Percentiles rank a stretch among this genome's conserved stretches.
Evolutionary conservation across 2,329 filamentous ascomycete species (phyloP).

Genomic region (Lecanicillium sp.): DNA sequence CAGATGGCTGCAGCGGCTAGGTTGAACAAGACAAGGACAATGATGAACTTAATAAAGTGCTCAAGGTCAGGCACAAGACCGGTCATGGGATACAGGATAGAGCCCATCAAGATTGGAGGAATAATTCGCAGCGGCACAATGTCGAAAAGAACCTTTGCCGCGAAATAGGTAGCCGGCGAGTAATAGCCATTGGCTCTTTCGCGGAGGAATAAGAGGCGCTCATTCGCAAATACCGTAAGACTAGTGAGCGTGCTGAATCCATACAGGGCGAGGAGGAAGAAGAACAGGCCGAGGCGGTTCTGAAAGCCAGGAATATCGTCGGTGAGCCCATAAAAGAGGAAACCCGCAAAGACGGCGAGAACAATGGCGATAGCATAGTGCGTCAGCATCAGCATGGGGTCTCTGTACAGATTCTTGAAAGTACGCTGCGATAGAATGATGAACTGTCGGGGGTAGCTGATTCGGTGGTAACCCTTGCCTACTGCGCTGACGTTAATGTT

Average conservation of each 20-base stretch:
- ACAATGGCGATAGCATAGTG: constrained; percentile 97
- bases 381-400: constrained; percentile 96
- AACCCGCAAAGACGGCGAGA: constrained; percentile 88
- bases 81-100: constrained; percentile 97
- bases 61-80: constrained; percentile 74
- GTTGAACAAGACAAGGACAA: constrained; percentile 93
- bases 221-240: constrained; percentile 85
- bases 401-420: constrained; percentile 95
- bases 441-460: constrained; percentile 78
- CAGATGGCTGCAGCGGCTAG: constrained; percentile 89
- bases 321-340: constrained; percentile 91
- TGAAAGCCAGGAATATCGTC: constrained; percentile 97
- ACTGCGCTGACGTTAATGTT: constrained; percentile 53
- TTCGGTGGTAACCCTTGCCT: constrained; percentile 74
- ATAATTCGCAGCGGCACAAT: constrained; percentile 91
- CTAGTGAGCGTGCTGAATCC: constrained; percentile 95
- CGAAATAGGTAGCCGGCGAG: constrained; percentile 86
- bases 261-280: constrained; percentile 92
- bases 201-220: constrained; percentile 83
- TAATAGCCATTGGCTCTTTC: constrained; percentile 98
- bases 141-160: constrained; percentile 96
- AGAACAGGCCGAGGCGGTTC: constrained; percentile 93
- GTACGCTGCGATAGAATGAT: constrained; percentile 82
- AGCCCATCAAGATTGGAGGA: constrained; percentile 88
- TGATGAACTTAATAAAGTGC: constrained; percentile 86